Evolutionary conservation across 2,329 filamentous ascomycete species (phyloP), one percentile per base, ranked within the genome.

Genomic region (Lasiodiplodia theobromae): DNA sequence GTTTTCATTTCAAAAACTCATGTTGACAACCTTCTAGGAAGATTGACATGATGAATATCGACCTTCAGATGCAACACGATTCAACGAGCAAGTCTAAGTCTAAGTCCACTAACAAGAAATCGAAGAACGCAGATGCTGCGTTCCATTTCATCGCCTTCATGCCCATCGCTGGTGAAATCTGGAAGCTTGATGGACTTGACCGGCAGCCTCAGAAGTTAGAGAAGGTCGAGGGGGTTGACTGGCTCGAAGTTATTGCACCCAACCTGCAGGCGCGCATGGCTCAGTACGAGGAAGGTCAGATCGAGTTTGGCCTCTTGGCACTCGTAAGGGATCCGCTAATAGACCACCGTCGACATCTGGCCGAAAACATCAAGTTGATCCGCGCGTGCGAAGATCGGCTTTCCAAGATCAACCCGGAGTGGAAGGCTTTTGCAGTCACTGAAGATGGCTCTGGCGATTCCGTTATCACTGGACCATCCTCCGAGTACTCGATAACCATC

Each of bases 131-230:
- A 0, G 87, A 92, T n/a, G 85, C 87, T 14, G 89, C 88, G 0
- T 96, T 91, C 75, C 95, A 98, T 76, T 98, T 96, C 78, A 91
- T 97, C 71, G 94, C 94, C 7, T 97, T 95, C 75, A 89, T 97
- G 37, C 92, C 93, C 2, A 86, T 89, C 16, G 84, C 86, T n/a
- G 89, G 88, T 2, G 83, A 88, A 68, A 87, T 97, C 16, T 97
- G 93, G 93, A 92, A 94, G 77, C 88, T 98, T 5, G 95, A 98
- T 78, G 95, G 95, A 4, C 83, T 97, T 25, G 89, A 94, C 77
- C 83, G 83, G 52, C 88, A 89, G 71, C 95, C 93, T 3, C 62
- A 76, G 62, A 76, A 54, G 38, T 16, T 18, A 67, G 37, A 68
- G 72, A 79, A 82, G 80, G 25, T 72, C 75, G 80, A 75, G 5